Base-by-base conservation (phyloP, 2,329 filamentous ascomycete species). In the Chaetomiaceae sp. region DNA sequence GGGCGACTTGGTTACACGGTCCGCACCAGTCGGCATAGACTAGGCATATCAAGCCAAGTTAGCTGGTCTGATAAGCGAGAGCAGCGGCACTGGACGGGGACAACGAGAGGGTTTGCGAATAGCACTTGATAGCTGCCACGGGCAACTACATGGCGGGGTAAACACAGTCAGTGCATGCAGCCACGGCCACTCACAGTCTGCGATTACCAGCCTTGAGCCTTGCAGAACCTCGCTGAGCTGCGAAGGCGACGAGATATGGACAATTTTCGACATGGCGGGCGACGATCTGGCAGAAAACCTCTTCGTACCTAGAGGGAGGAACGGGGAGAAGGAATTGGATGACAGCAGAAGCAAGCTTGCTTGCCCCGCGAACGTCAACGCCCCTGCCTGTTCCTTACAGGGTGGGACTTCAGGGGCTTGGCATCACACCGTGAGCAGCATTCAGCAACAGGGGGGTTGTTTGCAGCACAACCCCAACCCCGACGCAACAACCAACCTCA, bases 171-270 rank as follows among this genome's bases (percentile, higher is more conserved):
- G 14, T 22, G 29, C 19, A 15, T 27, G 27, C 17, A 27, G 46
- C n/a, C n/a, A n/a, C n/a, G n/a, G n/a, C n/a, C n/a, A n/a, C 87
- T 77, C 73, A 95, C 89, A 96, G 69, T 95, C 87, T 60, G 84
- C 83, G 45, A 97, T 83, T 34, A 97, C 87, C 49, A 95, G 79
- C 55, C 78, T 80, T 27, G 86, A 89, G 45, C 76, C 80, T 51
- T 77, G 76, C 51, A 95, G 74, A 50, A 93, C 68, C 26, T 70
- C 68, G 58, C 74, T 76, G 59, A 94, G 84, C 61, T 91, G 81
- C 59, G 72, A 71, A 56, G 70, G 68, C 49, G 75, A 78, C 61
- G 67, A 64, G 45, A 68, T 63, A 24, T 59, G 56, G 37, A 63
- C 53, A 37, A 59, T 57, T 40, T 60, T 60, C 33, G 62, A 59